A percentile compares a stretch with the other conserved stretches of the same genome.
These are phyloP conservation scores for Serendipita vermifera DNA, from an alignment of 768 basidiomycete genomes.

Conservation along the genomic window DNA sequence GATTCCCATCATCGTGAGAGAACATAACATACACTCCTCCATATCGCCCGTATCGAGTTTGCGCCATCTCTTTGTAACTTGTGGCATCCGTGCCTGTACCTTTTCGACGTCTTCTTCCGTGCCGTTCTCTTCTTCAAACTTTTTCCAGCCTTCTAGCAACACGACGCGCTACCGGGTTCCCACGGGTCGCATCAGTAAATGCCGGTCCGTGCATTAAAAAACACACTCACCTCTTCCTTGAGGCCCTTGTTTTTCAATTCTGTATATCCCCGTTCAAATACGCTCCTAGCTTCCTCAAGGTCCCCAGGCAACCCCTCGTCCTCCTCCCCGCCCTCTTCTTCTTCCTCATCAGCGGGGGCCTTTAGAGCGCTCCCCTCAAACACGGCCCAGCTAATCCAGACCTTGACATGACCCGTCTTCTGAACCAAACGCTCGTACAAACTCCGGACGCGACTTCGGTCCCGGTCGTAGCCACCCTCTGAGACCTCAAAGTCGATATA, in stretches of 20 bases:
- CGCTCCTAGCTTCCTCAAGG: conserved; percentile 49
- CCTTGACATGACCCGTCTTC: conserved; percentile 87
- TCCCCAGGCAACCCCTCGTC: conserved; percentile 55
- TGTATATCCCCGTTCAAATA: conserved; percentile 80
- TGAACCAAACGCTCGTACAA: conserved; percentile 80
- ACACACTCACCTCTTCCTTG: conserved; percentile 66
- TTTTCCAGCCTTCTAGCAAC: conserved; percentile 88
- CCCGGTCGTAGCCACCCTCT: conserved; percentile 70
- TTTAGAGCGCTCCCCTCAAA: conserved; percentile 78
- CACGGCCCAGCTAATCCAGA: conserved; percentile 90
- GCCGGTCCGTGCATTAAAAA: too few relatives aligned
- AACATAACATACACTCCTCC: conserved; percentile 45
- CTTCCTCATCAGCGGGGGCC: conserved; percentile 52
- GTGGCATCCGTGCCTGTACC: conserved; percentile 88
- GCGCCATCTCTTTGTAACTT: conserved; percentile 70
- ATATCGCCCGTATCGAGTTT: conserved; percentile 80
- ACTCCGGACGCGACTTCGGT: conserved; percentile 42
- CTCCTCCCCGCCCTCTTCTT: conserved; percentile 45
- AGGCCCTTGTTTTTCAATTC: conserved; percentile 68
- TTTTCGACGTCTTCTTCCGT: conserved; percentile 57
- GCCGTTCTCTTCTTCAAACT: conserved; percentile 77
- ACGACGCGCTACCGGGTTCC: conserved; percentile 86
- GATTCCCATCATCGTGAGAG: conserved; percentile 3
- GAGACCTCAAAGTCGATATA: conserved; percentile 95
- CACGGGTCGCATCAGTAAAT: too few relatives aligned